phyloP scores from a whole-genome alignment of 1,284 basidiomycete species.

The Clitocybe nebularis region DNA sequence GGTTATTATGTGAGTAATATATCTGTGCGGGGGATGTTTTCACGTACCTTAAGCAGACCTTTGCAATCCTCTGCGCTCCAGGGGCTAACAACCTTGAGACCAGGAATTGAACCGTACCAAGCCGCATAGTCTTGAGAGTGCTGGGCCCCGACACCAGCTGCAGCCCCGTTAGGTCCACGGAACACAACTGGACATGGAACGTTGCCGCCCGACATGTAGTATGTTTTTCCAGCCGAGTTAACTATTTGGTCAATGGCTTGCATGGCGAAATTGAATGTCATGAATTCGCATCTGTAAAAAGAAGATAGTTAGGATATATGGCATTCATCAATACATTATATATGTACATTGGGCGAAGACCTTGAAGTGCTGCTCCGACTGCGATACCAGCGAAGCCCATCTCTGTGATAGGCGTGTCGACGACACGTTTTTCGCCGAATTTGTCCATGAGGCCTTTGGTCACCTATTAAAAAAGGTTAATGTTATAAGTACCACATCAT shows the following conservation, averaged over 20 bases:
- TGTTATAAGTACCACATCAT: background rate
- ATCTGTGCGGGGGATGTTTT: conserved; percentile 5
- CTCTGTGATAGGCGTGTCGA: conserved; percentile 98
- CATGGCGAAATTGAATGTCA: conserved; percentile 97
- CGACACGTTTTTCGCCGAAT: conserved; percentile 98
- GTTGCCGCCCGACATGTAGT: conserved; percentile 99
- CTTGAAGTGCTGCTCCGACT: conserved; percentile 90
- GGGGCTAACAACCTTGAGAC: conserved; percentile 96
- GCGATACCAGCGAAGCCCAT: conserved; percentile 98
- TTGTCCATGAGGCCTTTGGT: conserved; percentile 99
- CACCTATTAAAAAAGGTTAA: conserved; percentile 48
- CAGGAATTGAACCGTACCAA: conserved; percentile 97
- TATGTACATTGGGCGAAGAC: conserved; percentile 85
- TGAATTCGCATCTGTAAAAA: conserved; percentile 89
- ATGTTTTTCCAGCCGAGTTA: conserved; percentile 99
- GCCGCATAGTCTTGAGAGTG: conserved; percentile 91
- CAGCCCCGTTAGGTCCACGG: conserved; percentile 99
- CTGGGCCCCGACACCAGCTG: conserved; percentile 92
- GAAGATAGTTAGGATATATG: conserved; percentile 13
- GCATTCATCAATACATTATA: conserved; percentile 2
- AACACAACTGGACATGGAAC: conserved; percentile 98
- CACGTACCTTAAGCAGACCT: conserved; percentile 87
- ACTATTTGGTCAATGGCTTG: conserved; percentile 99
- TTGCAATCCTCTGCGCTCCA: conserved; percentile 98
- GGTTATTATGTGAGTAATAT: background rate